Conservation (phyloP, 2,329 filamentous ascomycete species). For the Nigrospora oryzae region DNA sequence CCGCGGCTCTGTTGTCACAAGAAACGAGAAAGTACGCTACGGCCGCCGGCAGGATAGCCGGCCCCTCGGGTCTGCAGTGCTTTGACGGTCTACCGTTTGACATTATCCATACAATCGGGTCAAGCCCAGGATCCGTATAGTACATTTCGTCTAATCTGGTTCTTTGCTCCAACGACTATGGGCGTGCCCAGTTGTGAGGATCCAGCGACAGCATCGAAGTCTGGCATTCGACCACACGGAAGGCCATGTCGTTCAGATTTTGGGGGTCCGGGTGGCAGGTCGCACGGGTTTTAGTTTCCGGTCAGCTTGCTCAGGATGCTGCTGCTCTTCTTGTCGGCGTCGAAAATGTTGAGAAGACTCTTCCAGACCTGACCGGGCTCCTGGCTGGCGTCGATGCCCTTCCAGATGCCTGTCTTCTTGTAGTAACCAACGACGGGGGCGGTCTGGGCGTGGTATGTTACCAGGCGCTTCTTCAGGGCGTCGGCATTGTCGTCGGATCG, state of each 20-base stretch:
- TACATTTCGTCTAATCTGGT: constrained; percentile 1
- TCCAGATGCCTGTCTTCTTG: constrained; percentile 96
- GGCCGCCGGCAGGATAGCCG: no score
- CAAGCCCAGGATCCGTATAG: neutral
- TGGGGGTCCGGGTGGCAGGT: no score
- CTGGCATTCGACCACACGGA: no score
- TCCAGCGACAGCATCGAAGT: no score
- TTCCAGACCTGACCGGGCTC: constrained; percentile 95
- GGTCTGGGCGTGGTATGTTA: constrained; percentile 92
- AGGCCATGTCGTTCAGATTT: no score
- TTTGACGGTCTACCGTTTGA: neutral
- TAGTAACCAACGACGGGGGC: constrained; percentile 91
- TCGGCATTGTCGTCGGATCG: constrained; percentile 95
- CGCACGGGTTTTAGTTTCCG: constrained; percentile 12
- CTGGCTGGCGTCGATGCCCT: constrained; percentile 89
- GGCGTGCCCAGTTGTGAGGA: no score
- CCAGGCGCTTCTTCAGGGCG: constrained; percentile 87
- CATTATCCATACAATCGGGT: constrained; percentile 1
- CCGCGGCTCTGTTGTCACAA: no score
- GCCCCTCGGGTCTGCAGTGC: neutral
- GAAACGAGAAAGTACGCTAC: no score
- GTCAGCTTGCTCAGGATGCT: constrained; percentile 34
- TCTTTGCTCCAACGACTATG: neutral
- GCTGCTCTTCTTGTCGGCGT: constrained; percentile 44
- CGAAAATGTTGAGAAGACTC: constrained; percentile 78